Evolutionary conservation across 257 asterid genomes (phyloP).

Genomic region (Fraxinus excelsior): DNA sequence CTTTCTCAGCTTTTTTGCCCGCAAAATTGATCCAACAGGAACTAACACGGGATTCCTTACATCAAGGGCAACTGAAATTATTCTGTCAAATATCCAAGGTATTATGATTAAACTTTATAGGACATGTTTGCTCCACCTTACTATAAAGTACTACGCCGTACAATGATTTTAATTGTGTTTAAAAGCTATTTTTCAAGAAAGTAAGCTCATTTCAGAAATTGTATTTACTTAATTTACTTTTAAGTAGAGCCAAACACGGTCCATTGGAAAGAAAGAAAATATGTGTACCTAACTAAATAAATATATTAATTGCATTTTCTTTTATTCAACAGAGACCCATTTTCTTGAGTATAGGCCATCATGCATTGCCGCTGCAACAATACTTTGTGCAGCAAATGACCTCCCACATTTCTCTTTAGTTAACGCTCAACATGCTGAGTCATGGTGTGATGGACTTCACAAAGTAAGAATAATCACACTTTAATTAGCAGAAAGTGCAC

Average conservation of each 20-base stretch:
- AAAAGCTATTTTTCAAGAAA: neutral
- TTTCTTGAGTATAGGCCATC: conserved; percentile 83
- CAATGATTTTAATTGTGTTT: neutral
- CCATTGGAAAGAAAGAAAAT: too few species aligned
- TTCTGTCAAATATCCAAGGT: conserved; percentile 79
- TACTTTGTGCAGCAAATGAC: conserved; percentile 77
- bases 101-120: neutral
- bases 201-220: neutral
- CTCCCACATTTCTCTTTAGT: conserved; percentile 69
- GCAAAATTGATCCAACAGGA: conserved; percentile 74
- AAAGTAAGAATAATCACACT: conserved; percentile 44
- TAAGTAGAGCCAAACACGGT: too few species aligned
- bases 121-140: neutral
- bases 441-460: conserved; percentile 87
- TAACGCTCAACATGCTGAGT: conserved; percentile 75
- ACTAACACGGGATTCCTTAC: conserved; percentile 59
- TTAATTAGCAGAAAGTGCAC: neutral
- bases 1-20: conserved; percentile 68
- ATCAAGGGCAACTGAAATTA: conserved; percentile 67
- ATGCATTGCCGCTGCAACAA: conserved; percentile 86
- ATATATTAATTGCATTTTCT: neutral
- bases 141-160: neutral
- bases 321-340: conserved; percentile 54
- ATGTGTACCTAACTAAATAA: neutral
- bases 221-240: too few species aligned